Conservation (phyloP, 116 monocot species). For the Trichopus zeylanicus region DNA sequence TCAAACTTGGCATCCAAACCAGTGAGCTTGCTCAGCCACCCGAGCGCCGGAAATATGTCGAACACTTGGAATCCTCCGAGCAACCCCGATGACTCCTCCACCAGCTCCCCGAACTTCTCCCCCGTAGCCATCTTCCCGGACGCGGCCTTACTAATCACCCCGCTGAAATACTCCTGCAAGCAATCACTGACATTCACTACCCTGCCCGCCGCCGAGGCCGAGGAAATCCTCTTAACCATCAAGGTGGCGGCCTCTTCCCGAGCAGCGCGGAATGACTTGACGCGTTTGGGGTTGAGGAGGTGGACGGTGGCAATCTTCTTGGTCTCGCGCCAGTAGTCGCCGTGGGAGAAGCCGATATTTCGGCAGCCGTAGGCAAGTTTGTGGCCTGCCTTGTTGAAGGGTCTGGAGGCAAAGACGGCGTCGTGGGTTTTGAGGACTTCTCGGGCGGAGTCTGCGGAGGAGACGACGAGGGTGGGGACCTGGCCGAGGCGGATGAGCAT, state of each 20-base stretch:
- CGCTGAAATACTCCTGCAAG: constrained; percentile 1
- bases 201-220: not conserved
- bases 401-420: constrained; percentile 9
- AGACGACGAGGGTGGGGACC: constrained; percentile 10
- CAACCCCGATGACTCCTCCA: constrained; percentile 1
- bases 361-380: not conserved
- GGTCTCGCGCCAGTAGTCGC: constrained; percentile 30
- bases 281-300: constrained; percentile 18
- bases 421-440: constrained; percentile 21
- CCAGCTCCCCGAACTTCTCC: not conserved
- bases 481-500: constrained; percentile 18
- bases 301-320: constrained; percentile 18
- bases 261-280: constrained; percentile 6
- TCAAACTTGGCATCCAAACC: constrained; percentile 8
- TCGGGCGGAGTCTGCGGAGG: constrained; percentile 5
- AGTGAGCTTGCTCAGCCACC: constrained; percentile 3
- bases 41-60: constrained; percentile 17
- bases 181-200: constrained; percentile 10
- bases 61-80: constrained; percentile 12
- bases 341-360: constrained; percentile 18
- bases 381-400: not conserved
- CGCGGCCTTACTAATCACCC: constrained; percentile 1
- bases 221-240: not conserved
- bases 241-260: constrained; percentile 5
- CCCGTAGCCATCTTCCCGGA: not conserved